phyloP scores from a whole-genome alignment of 345 rosid species.

The Leavenworthia alabamica region DNA sequence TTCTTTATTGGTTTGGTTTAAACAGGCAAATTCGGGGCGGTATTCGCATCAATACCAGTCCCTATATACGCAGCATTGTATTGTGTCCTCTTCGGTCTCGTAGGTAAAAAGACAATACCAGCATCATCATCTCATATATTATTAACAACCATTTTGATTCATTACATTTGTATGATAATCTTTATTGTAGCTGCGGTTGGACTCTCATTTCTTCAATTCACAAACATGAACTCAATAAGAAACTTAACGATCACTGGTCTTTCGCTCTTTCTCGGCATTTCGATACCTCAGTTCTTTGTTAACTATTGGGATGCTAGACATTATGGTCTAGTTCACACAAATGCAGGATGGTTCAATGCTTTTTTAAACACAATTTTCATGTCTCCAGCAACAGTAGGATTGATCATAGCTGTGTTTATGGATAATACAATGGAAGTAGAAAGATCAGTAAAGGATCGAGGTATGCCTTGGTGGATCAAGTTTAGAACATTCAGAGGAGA shows the following conservation, averaged over 20 bases:
- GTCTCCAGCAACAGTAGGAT: conserved; percentile 71
- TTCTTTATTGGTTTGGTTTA: neutral
- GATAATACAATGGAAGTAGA: conserved; percentile 81
- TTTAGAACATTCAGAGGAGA: conserved; percentile 87
- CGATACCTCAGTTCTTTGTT: conserved; percentile 73
- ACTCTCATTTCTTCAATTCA: conserved; percentile 90
- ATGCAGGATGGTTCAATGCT: conserved; percentile 83
- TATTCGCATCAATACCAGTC: conserved; percentile 93
- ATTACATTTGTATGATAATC: neutral
- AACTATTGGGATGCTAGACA: conserved; percentile 55
- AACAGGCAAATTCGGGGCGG: conserved; percentile 94
- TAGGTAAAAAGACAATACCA: conserved; percentile 40
- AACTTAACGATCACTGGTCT: conserved; percentile 78
- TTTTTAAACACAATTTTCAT: conserved; percentile 81
- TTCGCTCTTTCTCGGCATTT: conserved; percentile 79
- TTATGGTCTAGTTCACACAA: conserved; percentile 72
- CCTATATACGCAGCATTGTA: conserved; percentile 82
- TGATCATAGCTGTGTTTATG: conserved; percentile 67
- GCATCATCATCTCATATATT: neutral
- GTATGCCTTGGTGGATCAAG: conserved; percentile 99
- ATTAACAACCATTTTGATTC: neutral
- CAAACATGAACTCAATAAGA: conserved; percentile 95
- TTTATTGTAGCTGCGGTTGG: conserved; percentile 72
- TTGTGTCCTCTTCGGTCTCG: conserved; percentile 87
- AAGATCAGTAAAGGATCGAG: conserved; percentile 80